phyloP scores from a whole-genome alignment of 2,329 filamentous ascomycete species.

The Thielaviopsis populi region DNA sequence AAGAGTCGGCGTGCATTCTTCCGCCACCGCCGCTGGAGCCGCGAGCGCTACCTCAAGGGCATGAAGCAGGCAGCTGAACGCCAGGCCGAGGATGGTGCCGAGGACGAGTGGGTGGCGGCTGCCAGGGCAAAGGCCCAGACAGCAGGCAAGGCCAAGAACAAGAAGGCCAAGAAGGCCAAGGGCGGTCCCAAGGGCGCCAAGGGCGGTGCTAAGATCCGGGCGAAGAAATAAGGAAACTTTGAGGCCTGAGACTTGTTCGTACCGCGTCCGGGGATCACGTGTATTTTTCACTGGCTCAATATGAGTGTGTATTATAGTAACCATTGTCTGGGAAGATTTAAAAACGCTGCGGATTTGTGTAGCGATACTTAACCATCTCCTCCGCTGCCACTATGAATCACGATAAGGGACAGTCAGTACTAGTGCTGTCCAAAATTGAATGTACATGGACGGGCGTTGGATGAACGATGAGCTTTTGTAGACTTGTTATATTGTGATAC shows the following conservation, averaged over 20 bases:
- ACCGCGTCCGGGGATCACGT: background rate
- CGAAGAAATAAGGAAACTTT: conserved; percentile 8
- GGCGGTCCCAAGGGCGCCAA: conserved; percentile 26
- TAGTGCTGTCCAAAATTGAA: background rate
- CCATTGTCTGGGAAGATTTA: background rate
- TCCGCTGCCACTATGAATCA: background rate
- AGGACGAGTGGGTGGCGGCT: conserved; percentile 21
- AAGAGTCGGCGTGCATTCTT: conserved; percentile 36
- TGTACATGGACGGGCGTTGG: background rate
- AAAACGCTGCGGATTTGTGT: background rate
- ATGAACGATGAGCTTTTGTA: background rate
- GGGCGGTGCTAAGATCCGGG: conserved; percentile 25
- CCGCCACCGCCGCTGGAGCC: conserved; percentile 30
- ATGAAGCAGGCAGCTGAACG: conserved; percentile 27
- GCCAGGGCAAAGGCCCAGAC: conserved; percentile 21
- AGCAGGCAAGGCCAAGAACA: conserved; percentile 24
- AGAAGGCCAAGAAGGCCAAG: conserved; percentile 25
- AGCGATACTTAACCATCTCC: background rate
- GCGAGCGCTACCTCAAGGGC: conserved; percentile 29
- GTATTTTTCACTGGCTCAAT: background rate
- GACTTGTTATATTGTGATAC: background rate
- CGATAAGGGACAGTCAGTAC: background rate
- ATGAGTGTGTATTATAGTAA: conserved; percentile 5
- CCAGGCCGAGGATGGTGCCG: conserved; percentile 19
- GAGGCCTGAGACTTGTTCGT: background rate